Conservation (phyloP, 768 basidiomycete genomes). For the Termitomyces sp. region DNA sequence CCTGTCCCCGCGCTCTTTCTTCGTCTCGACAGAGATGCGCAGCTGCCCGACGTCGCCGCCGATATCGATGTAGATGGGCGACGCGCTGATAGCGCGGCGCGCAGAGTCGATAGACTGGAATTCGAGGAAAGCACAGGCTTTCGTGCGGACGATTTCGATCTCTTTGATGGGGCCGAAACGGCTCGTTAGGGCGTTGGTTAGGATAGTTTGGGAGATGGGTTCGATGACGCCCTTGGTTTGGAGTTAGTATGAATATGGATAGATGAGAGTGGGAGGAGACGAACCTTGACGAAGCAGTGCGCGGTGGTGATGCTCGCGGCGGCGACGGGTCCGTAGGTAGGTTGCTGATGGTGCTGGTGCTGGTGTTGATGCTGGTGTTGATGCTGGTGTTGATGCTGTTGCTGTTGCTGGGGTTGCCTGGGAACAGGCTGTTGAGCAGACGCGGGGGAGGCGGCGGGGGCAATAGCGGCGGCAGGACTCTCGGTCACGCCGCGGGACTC, state of each 20-base stretch:
- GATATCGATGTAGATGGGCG: slow-evolving; percentile 71
- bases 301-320: slow-evolving; percentile 63
- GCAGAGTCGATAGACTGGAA: slow-evolving; percentile 76
- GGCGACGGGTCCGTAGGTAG: slow-evolving; percentile 40
- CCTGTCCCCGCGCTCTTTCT: slow-evolving; percentile 89
- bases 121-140: slow-evolving; percentile 95
- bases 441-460: slow-evolving; percentile 19
- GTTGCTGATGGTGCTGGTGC: slow-evolving; percentile 33
- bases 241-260: slow-evolving; percentile 1
- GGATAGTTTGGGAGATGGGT: slow-evolving; percentile 45
- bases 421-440: slow-evolving; percentile 26
- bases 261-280: slow-evolving; percentile 8
- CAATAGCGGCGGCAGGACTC: slow-evolving; percentile 26
- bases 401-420: slow-evolving; percentile 12
- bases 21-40: slow-evolving; percentile 78
- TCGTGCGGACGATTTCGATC: slow-evolving; percentile 80
- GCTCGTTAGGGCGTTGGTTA: slow-evolving; percentile 45
- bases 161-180: slow-evolving; percentile 86
- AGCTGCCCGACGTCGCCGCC: slow-evolving; percentile 48
- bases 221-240: slow-evolving; percentile 56
- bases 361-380: slow-evolving; percentile 24
- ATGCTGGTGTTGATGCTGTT: background rate
- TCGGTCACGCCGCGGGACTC: slow-evolving; percentile 78
- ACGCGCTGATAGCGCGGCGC: slow-evolving; percentile 75
- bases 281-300: slow-evolving; percentile 91